Evolutionary conservation across 2,329 filamentous ascomycete genomes (phyloP).

Genomic region (Thermomyces lanuginosus): DNA sequence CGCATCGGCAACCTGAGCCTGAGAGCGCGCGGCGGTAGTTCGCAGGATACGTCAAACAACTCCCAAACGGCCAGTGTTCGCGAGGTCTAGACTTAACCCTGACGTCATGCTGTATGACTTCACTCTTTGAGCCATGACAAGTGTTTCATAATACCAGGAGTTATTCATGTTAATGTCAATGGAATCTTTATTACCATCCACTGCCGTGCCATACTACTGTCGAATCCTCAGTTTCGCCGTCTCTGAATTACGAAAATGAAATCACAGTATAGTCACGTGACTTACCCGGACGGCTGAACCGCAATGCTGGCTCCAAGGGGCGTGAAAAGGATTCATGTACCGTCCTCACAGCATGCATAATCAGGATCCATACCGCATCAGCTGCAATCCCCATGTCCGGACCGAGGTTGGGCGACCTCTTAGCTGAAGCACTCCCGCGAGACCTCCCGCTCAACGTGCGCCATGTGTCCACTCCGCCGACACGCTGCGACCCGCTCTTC

Average conservation of each 20-base stretch:
- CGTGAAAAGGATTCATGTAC: no score
- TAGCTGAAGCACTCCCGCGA: slow-evolving; percentile 37
- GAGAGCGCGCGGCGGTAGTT: slow-evolving; percentile 31
- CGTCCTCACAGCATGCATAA: no score
- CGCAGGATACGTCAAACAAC: slow-evolving; percentile 17
- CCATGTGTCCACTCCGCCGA: slow-evolving; percentile 76
- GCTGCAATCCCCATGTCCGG: slow-evolving; percentile 12
- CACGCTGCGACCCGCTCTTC: slow-evolving; percentile 58
- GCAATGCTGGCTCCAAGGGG: no score
- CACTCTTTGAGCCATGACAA: slow-evolving; percentile 1
- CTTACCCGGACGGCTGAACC: background rate
- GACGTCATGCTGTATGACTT: background rate
- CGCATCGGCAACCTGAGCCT: slow-evolving; percentile 71
- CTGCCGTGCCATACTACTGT: no score
- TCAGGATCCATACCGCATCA: background rate
- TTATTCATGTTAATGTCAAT: slow-evolving; percentile 1
- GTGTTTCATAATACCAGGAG: background rate
- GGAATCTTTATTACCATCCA: background rate
- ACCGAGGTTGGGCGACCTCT: slow-evolving; percentile 26
- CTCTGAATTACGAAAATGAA: no score
- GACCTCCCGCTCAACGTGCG: slow-evolving; percentile 51
- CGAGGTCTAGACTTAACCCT: slow-evolving; percentile 15
- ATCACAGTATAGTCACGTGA: slow-evolving; percentile 2
- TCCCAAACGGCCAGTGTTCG: slow-evolving; percentile 17
- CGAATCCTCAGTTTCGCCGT: no score